These are phyloP conservation scores for Myriosclerotinia scirpicola DNA, from an alignment of 2,329 filamentous ascomycete species.

Conservation along the genomic window DNA sequence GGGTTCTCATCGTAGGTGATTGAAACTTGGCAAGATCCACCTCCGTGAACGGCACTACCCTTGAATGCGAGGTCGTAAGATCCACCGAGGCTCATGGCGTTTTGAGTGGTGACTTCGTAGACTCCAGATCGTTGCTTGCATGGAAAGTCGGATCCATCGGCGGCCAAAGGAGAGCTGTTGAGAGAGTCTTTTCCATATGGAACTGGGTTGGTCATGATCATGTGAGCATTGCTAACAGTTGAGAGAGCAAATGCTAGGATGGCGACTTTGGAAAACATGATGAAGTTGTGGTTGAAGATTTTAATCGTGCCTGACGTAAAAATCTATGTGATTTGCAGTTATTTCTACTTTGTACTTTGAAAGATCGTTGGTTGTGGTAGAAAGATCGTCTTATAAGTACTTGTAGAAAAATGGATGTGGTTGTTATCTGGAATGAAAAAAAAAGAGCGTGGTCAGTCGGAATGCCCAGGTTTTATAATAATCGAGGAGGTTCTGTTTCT, in stretches of 20 bases:
- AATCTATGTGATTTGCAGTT: conserved; percentile 22
- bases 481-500: conserved; percentile 2
- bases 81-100: conserved; percentile 64
- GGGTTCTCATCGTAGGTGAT: conserved; percentile 76
- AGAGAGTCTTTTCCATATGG: conserved; percentile 56
- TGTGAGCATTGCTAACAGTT: conserved; percentile 67
- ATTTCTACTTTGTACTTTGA: neutral
- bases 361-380: conserved; percentile 1
- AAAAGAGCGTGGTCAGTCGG: conserved; percentile 5
- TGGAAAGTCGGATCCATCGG: conserved; percentile 69
- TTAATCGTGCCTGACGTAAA: conserved; percentile 36
- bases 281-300: conserved; percentile 30
- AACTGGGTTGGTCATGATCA: conserved; percentile 67
- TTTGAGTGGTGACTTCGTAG: conserved; percentile 46
- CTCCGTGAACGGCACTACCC: conserved; percentile 79
- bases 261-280: conserved; percentile 53
- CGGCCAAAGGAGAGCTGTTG: conserved; percentile 61
- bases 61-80: conserved; percentile 61
- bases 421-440: conserved; percentile 11
- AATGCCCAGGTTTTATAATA: conserved; percentile 15
- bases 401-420: conserved; percentile 8
- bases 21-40: conserved; percentile 87
- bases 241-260: conserved; percentile 57
- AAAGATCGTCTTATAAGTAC: conserved; percentile 3
- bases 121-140: conserved; percentile 66